These are phyloP conservation scores for Kwoniella shandongensis DNA, from an alignment of 768 basidiomycete species.

Conservation along the genomic window DNA sequence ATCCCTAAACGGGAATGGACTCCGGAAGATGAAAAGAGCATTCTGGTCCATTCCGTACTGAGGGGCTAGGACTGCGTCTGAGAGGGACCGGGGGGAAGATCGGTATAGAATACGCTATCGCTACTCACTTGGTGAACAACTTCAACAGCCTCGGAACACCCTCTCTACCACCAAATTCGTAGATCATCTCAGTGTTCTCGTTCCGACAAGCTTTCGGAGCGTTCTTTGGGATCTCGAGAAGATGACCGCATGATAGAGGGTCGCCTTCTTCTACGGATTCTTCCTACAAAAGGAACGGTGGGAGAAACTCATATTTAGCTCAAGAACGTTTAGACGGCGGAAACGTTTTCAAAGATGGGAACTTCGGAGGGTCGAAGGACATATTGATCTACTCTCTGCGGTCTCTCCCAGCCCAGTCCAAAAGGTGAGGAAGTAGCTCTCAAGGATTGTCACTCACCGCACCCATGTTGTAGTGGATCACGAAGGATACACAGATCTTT, in stretches of 20 bases:
- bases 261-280: constrained; percentile 20
- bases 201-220: constrained; percentile 1
- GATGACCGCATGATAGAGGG: constrained; percentile 13
- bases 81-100: too few relatives aligned
- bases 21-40: too few relatives aligned
- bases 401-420: background rate
- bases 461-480: constrained; percentile 32
- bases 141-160: constrained; percentile 27
- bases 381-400: too few relatives aligned
- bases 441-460: constrained; percentile 20
- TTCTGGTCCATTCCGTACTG: too few relatives aligned
- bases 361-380: too few relatives aligned
- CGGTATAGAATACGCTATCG: too few relatives aligned
- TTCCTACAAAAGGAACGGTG: too few relatives aligned
- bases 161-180: constrained; percentile 29
- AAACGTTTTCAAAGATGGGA: too few relatives aligned
- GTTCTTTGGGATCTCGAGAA: constrained; percentile 27
- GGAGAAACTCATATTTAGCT: too few relatives aligned
- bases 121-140: constrained; percentile 27
- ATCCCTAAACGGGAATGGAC: too few relatives aligned
- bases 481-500: constrained; percentile 30
- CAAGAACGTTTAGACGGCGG: too few relatives aligned
- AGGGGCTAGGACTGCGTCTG: too few relatives aligned
- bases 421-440: background rate
- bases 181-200: constrained; percentile 29